phyloP scores from a whole-genome alignment of 768 basidiomycete species.

The Tulasnella sp. region DNA sequence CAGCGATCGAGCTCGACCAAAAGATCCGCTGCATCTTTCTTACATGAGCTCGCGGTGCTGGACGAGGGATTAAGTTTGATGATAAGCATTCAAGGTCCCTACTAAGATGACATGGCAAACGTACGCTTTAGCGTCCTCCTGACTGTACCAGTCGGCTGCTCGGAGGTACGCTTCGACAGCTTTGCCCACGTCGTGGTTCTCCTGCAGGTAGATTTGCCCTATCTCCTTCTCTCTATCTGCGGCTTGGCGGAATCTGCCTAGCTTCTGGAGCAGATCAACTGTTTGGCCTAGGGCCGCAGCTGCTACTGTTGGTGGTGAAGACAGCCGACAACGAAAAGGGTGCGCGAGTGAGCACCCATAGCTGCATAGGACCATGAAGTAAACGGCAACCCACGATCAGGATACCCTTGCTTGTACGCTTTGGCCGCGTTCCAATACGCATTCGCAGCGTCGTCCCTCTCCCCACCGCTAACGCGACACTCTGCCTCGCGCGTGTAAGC shows the following conservation, averaged over 20 bases:
- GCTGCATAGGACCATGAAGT: not conserved
- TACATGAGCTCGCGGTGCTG: slow-evolving; percentile 92
- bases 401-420: slow-evolving; percentile 84
- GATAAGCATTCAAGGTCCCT: slow-evolving; percentile 16
- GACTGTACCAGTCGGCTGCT: slow-evolving; percentile 95
- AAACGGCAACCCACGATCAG: slow-evolving; percentile 53
- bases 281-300: slow-evolving; percentile 79
- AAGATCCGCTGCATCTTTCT: slow-evolving; percentile 93
- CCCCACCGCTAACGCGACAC: slow-evolving; percentile 80
- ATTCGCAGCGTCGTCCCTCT: slow-evolving; percentile 90
- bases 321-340: not conserved
- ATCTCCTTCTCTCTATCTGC: slow-evolving; percentile 98
- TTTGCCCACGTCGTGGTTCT: slow-evolving; percentile 64
- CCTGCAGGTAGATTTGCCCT: slow-evolving; percentile 51
- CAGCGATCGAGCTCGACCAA: slow-evolving; percentile 86
- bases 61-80: not conserved
- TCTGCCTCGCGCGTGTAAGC: slow-evolving; percentile 91
- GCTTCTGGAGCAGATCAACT: slow-evolving; percentile 69
- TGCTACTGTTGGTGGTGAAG: slow-evolving; percentile 54
- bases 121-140: slow-evolving; percentile 94
- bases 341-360: not conserved
- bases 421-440: slow-evolving; percentile 99
- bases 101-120: slow-evolving; percentile 29
- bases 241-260: slow-evolving; percentile 91
- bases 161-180: slow-evolving; percentile 87